phyloP scores from a whole-genome alignment of 768 basidiomycete genomes.

The Hericium rajendrae region DNA sequence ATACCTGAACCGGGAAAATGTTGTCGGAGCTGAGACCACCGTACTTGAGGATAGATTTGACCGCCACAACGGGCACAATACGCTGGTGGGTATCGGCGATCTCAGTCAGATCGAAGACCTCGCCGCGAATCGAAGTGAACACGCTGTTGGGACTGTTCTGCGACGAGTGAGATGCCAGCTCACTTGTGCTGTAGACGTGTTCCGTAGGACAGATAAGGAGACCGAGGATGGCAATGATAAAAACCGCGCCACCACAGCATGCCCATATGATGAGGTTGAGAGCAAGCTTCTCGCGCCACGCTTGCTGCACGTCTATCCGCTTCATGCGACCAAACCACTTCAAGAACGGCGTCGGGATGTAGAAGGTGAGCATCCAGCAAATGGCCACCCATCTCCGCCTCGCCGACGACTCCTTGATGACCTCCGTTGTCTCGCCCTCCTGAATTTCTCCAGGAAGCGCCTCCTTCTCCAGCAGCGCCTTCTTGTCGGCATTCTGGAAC shows the following conservation, averaged over 20 bases:
- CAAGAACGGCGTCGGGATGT: constrained; percentile 70
- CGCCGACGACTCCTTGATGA: constrained; percentile 72
- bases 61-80: constrained; percentile 61
- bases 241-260: constrained; percentile 77
- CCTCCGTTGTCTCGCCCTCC: constrained; percentile 83
- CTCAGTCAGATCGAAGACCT: constrained; percentile 80
- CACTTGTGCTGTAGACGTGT: constrained; percentile 75
- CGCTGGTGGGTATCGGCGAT: constrained; percentile 60
- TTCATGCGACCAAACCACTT: constrained; percentile 83
- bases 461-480: constrained; percentile 70
- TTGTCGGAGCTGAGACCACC: constrained; percentile 66
- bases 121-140: constrained; percentile 79
- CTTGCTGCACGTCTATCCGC: constrained; percentile 85
- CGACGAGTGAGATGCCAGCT: constrained; percentile 66
- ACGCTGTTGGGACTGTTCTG: constrained; percentile 61
- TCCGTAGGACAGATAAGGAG: constrained; percentile 89
- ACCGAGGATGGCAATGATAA: constrained; percentile 87
- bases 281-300: constrained; percentile 95
- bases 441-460: constrained; percentile 74
- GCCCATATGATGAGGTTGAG: constrained; percentile 97
- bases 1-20: constrained; percentile 91
- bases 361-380: constrained; percentile 87
- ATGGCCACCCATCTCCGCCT: constrained; percentile 81
- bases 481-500: constrained; percentile 81
- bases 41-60: constrained; percentile 71